Evolutionary conservation across 1,284 basidiomycete genomes (phyloP), one percentile per base, ranked within the genome.

Genomic region (Rhizoctonia solani): DNA sequence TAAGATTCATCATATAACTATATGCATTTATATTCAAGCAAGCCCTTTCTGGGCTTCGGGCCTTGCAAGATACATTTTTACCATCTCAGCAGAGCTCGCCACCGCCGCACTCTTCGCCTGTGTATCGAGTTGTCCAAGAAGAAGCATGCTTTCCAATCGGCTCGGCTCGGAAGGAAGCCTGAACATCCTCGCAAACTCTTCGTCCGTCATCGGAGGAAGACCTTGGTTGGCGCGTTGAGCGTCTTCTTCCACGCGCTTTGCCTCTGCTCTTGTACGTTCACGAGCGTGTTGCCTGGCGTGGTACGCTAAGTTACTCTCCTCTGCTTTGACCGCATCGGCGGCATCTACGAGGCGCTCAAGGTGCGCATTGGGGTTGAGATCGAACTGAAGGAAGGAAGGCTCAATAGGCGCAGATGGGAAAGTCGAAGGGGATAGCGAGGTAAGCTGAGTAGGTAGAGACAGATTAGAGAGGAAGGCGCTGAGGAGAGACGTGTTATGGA

Each of bases 231-330:
- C 85, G 67, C 96, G 85, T 68, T 83, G 81, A 23, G 85, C 86
- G 75, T 95, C 98, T 79, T 98, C 96, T 74, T 96, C 93, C 75
- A 90, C 91, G 72, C 94, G 86, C 77, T 93, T 93, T 67, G 82
- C 81, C 70, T 99, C 96, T 69, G 94, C 92, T 70, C 87, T 87
- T 42, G 84, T 80, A 75, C 89, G 90, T 78, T 98, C 96, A 52
- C 96, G 86, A 25, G 88, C 90, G 73, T 98, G 94, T 77, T 98
- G 95, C 68, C 96, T 88, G 53, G 85, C 83, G 74, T 95, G 83
- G 82, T 95, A 99, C 54, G 92, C 94, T 68, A 98, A 85, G 77
- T 98, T 98, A 71, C 93, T 91, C 75, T 94, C 90, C 78, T 97
- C 95, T 68, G 91, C 92, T 72, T 88, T 87, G 81, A 94, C 93